A percentile compares a stretch with the other conserved stretches of the same genome.
phyloP scores from a whole-genome alignment of 495 filamentous ascomycete genomes.

The Xylaria flabelliformis region DNA sequence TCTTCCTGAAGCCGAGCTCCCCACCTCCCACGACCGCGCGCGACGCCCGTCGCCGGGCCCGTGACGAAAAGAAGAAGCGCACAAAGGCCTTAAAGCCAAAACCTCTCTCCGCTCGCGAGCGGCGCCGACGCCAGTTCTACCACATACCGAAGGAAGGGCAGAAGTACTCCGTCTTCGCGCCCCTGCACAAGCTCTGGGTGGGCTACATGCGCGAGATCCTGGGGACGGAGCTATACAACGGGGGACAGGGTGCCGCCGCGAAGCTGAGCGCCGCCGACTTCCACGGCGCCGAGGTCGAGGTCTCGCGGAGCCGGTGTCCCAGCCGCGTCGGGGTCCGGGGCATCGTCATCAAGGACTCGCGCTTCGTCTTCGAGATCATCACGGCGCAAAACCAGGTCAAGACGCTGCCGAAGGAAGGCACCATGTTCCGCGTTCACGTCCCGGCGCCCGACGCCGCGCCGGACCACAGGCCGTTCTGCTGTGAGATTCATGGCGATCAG shows the following conservation, averaged over 20 bases:
- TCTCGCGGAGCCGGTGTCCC: slow-evolving; percentile 80
- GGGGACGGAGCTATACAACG: slow-evolving; percentile 52
- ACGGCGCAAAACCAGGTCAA: slow-evolving; percentile 70
- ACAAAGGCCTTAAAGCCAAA: slow-evolving; percentile 68
- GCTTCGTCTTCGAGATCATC: slow-evolving; percentile 84
- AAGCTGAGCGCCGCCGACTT: slow-evolving; percentile 84
- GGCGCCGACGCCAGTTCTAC: slow-evolving; percentile 74
- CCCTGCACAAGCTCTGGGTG: slow-evolving; percentile 79
- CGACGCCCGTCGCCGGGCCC: slow-evolving; percentile 66
- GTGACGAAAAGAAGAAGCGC: slow-evolving; percentile 62
- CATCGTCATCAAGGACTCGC: slow-evolving; percentile 87
- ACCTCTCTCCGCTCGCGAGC: slow-evolving; percentile 81
- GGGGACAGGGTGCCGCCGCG: slow-evolving; percentile 57
- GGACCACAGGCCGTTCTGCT: slow-evolving; percentile 60
- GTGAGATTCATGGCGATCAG: slow-evolving; percentile 88
- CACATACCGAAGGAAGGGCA: slow-evolving; percentile 70
- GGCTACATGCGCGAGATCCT: slow-evolving; percentile 82
- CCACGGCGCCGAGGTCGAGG: slow-evolving; percentile 85
- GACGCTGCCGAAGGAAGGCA: slow-evolving; percentile 87
- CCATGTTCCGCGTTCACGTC: slow-evolving; percentile 80
- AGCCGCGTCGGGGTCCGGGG: slow-evolving; percentile 82
- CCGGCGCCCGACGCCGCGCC: slow-evolving; percentile 47
- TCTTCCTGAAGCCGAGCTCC: slow-evolving; percentile 76
- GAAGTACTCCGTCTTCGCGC: slow-evolving; percentile 78
- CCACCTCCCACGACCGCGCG: slow-evolving; percentile 63